These are phyloP conservation scores for Gossypium lobatum DNA, from an alignment of 441 rosid species.

Conservation along the genomic window DNA sequence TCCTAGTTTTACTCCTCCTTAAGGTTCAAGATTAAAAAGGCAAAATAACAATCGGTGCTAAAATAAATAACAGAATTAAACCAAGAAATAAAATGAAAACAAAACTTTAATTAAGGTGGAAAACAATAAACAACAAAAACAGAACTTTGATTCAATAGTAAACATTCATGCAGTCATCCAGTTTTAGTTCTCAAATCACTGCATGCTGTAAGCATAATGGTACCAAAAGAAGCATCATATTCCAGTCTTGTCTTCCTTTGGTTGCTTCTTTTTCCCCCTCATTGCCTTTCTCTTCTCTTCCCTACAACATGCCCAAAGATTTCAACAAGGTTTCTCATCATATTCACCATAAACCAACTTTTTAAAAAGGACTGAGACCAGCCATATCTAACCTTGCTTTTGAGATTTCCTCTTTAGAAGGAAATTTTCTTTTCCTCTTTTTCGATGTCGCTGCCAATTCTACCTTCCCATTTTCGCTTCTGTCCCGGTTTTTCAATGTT, in stretches of 20 bases:
- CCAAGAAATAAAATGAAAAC: not conserved
- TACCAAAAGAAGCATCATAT: slow-evolving; percentile 5
- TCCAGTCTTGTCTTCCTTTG: slow-evolving; percentile 10
- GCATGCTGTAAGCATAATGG: not conserved
- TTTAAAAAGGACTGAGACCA: not conserved
- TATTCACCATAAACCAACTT: not conserved
- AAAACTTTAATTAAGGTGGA: not conserved
- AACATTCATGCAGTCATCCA: not conserved
- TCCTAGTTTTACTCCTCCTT: not conserved
- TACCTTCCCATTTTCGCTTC: slow-evolving; percentile 23
- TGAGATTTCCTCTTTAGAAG: slow-evolving; percentile 51
- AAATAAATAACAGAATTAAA: not conserved
- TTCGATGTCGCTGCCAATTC: slow-evolving; percentile 16
- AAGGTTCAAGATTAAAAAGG: not conserved
- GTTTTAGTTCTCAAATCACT: no score
- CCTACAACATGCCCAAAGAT: slow-evolving; percentile 30
- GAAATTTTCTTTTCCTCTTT: slow-evolving; percentile 53
- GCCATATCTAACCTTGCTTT: slow-evolving; percentile 50
- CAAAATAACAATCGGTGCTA: not conserved
- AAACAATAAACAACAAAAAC: not conserved
- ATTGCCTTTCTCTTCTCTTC: slow-evolving; percentile 62
- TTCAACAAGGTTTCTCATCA: not conserved
- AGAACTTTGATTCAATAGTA: not conserved
- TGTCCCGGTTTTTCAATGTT: slow-evolving; percentile 6
- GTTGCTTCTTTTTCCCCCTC: slow-evolving; percentile 29